Conservation (phyloP, 345 rosid species). For the Trapa bicornis region DNA sequence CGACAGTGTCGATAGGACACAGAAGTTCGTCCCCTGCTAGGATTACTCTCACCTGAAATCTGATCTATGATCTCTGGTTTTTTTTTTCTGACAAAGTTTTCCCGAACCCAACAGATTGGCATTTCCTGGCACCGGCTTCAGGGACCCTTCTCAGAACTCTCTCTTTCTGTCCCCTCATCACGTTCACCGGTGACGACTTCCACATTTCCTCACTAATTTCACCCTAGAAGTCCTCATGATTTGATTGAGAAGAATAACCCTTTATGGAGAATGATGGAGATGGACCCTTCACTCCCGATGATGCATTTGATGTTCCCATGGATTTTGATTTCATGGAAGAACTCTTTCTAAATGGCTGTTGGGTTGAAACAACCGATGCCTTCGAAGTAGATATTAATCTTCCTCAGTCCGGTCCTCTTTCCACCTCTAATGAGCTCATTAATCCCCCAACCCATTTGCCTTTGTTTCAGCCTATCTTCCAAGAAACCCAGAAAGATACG, state of each 20-base stretch:
- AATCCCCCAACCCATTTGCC: constrained; percentile 20
- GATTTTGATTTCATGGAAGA: constrained; percentile 85
- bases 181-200: background rate
- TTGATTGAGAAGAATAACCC: constrained; percentile 16
- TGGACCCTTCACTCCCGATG: constrained; percentile 30
- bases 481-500: background rate
- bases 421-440: constrained; percentile 12
- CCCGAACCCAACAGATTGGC: constrained; percentile 41
- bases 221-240: constrained; percentile 17
- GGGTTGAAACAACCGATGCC: constrained; percentile 53
- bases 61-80: constrained; percentile 43
- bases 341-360: constrained; percentile 69
- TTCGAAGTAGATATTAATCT: constrained; percentile 12
- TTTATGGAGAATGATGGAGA: constrained; percentile 28
- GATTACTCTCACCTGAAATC: constrained; percentile 24
- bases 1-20: background rate
- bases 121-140: constrained; percentile 22
- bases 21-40: background rate
- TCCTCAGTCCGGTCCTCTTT: constrained; percentile 26
- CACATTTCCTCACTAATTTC: background rate
- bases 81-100: constrained; percentile 49
- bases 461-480: constrained; percentile 4
- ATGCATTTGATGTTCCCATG: constrained; percentile 35
- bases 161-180: background rate
- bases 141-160: constrained; percentile 1